Conservation (phyloP, 805 yeast genomes). For the Zygosaccharomyces gambellarensis region DNA sequence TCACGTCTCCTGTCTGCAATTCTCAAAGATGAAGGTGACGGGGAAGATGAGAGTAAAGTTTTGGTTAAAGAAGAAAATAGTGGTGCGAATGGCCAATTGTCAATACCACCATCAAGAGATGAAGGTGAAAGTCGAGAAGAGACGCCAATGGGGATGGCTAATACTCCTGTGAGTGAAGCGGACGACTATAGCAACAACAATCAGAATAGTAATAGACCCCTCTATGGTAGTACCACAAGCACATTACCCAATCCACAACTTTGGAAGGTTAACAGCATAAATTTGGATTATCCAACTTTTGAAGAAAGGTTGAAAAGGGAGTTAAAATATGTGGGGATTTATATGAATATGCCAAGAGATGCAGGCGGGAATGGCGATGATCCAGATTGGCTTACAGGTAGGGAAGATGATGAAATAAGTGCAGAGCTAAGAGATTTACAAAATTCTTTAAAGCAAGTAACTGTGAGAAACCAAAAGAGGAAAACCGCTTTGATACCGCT, state of each 20-base stretch:
- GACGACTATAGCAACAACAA: slow-evolving; percentile 6
- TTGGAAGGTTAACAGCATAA: slow-evolving; percentile 43
- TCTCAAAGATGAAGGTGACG: slow-evolving; percentile 34
- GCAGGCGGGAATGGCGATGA: slow-evolving; percentile 32
- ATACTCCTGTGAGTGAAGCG: slow-evolving; percentile 22
- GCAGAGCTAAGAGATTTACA: slow-evolving; percentile 76
- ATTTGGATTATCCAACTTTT: slow-evolving; percentile 67
- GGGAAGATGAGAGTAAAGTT: slow-evolving; percentile 5
- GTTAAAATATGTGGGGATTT: slow-evolving; percentile 83
- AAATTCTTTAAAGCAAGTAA: slow-evolving; percentile 55
- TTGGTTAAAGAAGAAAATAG: slow-evolving; percentile 10
- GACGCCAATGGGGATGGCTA: slow-evolving; percentile 18
- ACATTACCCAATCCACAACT: slow-evolving; percentile 42
- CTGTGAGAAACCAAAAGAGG: slow-evolving; percentile 59
- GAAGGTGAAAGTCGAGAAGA: slow-evolving; percentile 16
- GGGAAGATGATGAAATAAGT: slow-evolving; percentile 93
- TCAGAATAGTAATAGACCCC: not conserved
- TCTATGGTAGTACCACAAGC: slow-evolving; percentile 26
- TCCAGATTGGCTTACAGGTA: slow-evolving; percentile 62
- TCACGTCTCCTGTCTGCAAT: slow-evolving; percentile 80
- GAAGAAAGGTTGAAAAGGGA: slow-evolving; percentile 89
- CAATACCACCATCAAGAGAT: slow-evolving; percentile 4
- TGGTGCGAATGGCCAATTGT: not conserved
- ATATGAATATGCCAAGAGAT: slow-evolving; percentile 49
- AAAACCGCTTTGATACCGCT: slow-evolving; percentile 63